These are phyloP conservation scores for Bryoerythrophyllum caledonicum DNA, from an alignment of 225 moss, liverwort and hornwort species.

Conservation along the genomic window DNA sequence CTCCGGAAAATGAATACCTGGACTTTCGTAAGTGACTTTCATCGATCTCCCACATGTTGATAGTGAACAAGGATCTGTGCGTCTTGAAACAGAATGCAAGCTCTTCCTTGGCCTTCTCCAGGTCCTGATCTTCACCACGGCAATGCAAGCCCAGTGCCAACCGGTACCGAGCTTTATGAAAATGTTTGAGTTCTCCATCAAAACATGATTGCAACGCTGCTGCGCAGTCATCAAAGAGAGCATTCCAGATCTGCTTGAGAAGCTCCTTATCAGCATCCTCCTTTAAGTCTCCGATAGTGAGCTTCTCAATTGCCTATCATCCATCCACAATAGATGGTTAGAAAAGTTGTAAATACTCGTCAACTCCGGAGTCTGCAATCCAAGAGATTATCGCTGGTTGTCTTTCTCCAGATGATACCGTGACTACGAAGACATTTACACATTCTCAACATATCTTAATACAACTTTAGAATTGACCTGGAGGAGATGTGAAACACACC, in stretches of 20 bases:
- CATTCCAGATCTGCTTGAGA: slow-evolving; percentile 65
- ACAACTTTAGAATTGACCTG: slow-evolving; percentile 12
- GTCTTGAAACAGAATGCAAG: slow-evolving; percentile 97
- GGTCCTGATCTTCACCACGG: slow-evolving; percentile 63
- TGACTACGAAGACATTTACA: background rate
- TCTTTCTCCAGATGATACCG: slow-evolving; percentile 8
- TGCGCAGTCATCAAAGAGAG: slow-evolving; percentile 85
- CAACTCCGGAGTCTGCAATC: slow-evolving; percentile 6
- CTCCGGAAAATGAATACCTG: slow-evolving; percentile 44
- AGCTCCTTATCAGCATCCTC: slow-evolving; percentile 52
- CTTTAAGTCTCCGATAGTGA: slow-evolving; percentile 36
- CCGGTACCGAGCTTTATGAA: slow-evolving; percentile 94
- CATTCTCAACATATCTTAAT: slow-evolving; percentile 8
- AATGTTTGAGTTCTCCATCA: slow-evolving; percentile 98
- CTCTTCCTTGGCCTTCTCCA: slow-evolving; percentile 95
- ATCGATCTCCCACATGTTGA: slow-evolving; percentile 99
- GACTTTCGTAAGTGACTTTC: slow-evolving; percentile 84
- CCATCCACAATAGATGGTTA: slow-evolving; percentile 28
- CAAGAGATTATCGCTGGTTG: slow-evolving; percentile 19
- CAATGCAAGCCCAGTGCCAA: slow-evolving; percentile 76
- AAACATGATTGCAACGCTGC: slow-evolving; percentile 83
- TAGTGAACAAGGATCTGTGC: slow-evolving; percentile 90
- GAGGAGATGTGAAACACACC: slow-evolving; percentile 29
- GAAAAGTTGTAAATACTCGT: slow-evolving; percentile 18
- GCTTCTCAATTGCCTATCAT: slow-evolving; percentile 42